Conservation (phyloP, 148 eudicot genomes). For the Vaccinium myrtillus region DNA sequence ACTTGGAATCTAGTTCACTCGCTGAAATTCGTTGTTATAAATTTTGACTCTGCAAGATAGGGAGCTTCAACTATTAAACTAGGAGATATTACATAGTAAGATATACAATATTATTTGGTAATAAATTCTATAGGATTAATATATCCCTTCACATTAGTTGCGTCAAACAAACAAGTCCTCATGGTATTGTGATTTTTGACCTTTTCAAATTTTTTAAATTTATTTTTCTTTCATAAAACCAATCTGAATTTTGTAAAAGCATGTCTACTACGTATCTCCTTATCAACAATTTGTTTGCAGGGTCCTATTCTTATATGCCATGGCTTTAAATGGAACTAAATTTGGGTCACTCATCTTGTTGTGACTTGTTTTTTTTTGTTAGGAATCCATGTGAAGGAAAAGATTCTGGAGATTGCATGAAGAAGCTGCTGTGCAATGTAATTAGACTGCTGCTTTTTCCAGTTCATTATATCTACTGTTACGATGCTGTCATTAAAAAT, state of each 20-base stretch:
- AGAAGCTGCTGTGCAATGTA: neutral
- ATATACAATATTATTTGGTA: too few species aligned
- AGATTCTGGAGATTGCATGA: neutral
- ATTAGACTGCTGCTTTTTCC: neutral
- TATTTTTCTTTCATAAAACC: neutral
- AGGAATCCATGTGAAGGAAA: neutral
- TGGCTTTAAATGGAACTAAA: neutral
- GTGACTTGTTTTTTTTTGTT: neutral
- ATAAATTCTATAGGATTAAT: neutral
- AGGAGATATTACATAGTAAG: neutral
- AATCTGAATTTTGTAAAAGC: neutral
- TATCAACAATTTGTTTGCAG: neutral
- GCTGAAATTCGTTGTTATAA: too few species aligned
- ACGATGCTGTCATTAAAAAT: neutral
- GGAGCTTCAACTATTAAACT: neutral
- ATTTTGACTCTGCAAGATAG: neutral
- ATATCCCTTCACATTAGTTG: neutral
- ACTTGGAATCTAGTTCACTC: too few species aligned
- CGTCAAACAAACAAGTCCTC: too few species aligned
- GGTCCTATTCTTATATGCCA: neutral
- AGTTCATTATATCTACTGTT: neutral
- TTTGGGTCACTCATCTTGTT: neutral
- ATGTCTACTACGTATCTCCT: neutral
- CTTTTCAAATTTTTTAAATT: neutral
- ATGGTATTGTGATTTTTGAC: neutral